A percentile compares a stretch with the other conserved stretches of the same genome.
phyloP scores from a whole-genome alignment of 495 filamentous ascomycete genomes.

The Trichocladium uniseriatum region DNA sequence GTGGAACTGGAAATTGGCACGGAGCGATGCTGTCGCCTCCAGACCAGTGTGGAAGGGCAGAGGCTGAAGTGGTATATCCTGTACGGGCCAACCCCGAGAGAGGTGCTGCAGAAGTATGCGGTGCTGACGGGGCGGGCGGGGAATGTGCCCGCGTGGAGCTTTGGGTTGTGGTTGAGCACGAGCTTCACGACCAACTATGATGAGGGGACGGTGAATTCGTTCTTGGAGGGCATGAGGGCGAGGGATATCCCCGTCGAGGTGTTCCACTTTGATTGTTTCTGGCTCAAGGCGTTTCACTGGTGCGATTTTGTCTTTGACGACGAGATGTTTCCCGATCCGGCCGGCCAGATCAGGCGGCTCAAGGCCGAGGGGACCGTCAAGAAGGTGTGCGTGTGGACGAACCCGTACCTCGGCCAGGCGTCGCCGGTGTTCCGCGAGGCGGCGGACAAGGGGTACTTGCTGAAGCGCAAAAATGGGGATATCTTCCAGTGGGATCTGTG shows the following conservation, averaged over 20 bases:
- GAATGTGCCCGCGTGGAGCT: constrained; percentile 58
- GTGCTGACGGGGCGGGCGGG: constrained; percentile 51
- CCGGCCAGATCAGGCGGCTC: constrained; percentile 52
- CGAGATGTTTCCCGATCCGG: constrained; percentile 59
- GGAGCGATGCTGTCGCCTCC: constrained; percentile 55
- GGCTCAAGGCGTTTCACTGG: constrained; percentile 59
- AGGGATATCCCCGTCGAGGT: constrained; percentile 57
- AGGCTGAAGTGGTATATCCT: constrained; percentile 55
- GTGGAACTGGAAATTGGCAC: constrained; percentile 59
- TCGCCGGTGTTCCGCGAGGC: constrained; percentile 56
- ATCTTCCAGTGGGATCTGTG: constrained; percentile 68
- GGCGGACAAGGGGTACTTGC: constrained; percentile 56
- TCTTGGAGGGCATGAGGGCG: constrained; percentile 58
- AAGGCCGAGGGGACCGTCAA: constrained; percentile 47
- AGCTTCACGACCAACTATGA: constrained; percentile 64
- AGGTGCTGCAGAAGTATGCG: constrained; percentile 54
- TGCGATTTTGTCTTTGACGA: constrained; percentile 63
- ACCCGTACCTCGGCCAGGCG: constrained; percentile 60
- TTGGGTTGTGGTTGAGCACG: constrained; percentile 62
- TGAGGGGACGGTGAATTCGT: constrained; percentile 55
- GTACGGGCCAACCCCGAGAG: constrained; percentile 57
- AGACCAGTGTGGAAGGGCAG: constrained; percentile 54
- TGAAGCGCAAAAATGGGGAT: constrained; percentile 60
- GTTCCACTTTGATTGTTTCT: constrained; percentile 67
- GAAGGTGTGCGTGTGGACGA: constrained; percentile 63